Conservation (phyloP, 305 asterid genomes). For the Solanum hybrid region DNA sequence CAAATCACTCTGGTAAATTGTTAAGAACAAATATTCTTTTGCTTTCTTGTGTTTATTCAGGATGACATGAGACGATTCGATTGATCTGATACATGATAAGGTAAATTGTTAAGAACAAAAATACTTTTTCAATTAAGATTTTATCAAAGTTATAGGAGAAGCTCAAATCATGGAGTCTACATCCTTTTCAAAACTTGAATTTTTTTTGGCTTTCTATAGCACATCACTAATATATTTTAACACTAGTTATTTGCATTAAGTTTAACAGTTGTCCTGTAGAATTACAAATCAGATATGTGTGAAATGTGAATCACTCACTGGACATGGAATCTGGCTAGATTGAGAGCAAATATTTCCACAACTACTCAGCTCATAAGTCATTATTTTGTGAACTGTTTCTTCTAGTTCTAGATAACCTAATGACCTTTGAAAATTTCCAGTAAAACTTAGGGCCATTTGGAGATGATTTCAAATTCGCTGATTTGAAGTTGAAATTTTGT, state of each 20-base stretch:
- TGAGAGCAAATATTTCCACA: not conserved
- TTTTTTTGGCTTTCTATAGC: not conserved
- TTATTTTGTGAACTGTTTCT: not conserved
- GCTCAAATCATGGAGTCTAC: not conserved
- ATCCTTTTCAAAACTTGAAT: not conserved
- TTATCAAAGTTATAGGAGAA: not conserved
- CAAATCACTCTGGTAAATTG: not conserved
- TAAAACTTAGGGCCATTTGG: not conserved
- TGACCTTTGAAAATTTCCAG: not conserved
- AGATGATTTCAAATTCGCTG: not conserved
- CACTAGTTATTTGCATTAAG: not conserved
- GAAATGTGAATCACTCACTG: not conserved
- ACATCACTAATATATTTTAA: not conserved
- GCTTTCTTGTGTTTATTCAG: not conserved
- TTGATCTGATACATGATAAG: not conserved
- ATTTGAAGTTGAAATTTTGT: not conserved
- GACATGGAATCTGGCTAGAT: not conserved
- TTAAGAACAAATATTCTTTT: not conserved
- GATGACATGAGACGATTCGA: not conserved
- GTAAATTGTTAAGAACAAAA: not conserved
- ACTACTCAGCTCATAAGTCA: not conserved
- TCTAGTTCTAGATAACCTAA: not conserved
- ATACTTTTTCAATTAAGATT: not conserved
- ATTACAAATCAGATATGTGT: not conserved
- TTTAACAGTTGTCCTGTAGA: not conserved